Conservation (phyloP, 331 rosid species). For the Quercus phellos region DNA sequence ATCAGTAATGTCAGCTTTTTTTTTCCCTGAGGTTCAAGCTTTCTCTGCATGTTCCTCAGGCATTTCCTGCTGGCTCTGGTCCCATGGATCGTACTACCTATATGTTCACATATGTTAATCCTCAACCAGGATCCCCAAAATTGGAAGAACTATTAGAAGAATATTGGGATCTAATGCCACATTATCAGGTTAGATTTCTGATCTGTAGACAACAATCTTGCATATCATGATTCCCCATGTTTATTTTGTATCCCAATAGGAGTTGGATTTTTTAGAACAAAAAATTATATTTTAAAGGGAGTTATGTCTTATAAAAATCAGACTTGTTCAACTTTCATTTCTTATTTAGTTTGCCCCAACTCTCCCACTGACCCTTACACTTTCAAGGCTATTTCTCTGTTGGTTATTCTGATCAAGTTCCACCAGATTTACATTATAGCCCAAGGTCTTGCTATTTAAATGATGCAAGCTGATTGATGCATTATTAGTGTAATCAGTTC, state of each 20-base stretch:
- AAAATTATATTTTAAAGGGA: neutral
- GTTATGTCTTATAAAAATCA: neutral
- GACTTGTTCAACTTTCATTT: neutral
- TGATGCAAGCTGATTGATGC: neutral
- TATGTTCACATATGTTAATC: constrained; percentile 86
- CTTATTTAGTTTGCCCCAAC: neutral
- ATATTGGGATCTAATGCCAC: constrained; percentile 87
- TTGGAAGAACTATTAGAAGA: constrained; percentile 78
- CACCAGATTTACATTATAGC: neutral
- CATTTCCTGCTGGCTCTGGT: constrained; percentile 95
- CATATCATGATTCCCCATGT: neutral
- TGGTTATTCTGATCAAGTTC: neutral
- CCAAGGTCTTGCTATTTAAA: neutral
- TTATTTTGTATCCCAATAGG: neutral
- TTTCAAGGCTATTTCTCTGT: neutral
- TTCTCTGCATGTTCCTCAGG: constrained; percentile 52
- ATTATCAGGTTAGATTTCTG: constrained; percentile 66
- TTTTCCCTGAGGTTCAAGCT: constrained; percentile 4
- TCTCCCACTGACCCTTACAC: neutral
- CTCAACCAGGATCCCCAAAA: constrained; percentile 77
- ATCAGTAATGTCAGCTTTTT: neutral
- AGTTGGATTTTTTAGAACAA: neutral
- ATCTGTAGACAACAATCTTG: neutral
- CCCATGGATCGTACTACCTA: constrained; percentile 88
- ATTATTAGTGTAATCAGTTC: neutral